Percentiles rank a stretch among this genome's conserved stretches.
Evolutionary conservation across 371 early-diverging fungal genomes (phyloP).

Genomic region (Massospora cicadina): DNA sequence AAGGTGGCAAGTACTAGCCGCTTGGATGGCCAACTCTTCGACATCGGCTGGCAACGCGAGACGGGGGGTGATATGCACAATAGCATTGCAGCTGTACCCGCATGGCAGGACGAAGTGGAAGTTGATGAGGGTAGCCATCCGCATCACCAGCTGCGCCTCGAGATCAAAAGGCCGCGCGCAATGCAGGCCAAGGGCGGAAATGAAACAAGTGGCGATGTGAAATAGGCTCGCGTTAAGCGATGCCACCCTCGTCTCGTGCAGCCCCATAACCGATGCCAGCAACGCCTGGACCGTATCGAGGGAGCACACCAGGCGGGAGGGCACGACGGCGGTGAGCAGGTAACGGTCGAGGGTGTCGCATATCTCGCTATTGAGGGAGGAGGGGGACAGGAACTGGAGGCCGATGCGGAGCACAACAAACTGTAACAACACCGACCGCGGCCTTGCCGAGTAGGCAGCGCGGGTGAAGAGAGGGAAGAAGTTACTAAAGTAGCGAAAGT

Average conservation of each 20-base stretch:
- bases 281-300: neutral
- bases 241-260: neutral
- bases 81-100: neutral
- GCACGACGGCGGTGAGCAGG: neutral
- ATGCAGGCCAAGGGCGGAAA: neutral
- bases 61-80: neutral
- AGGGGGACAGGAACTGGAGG: neutral
- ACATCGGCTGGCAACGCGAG: neutral
- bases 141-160: neutral
- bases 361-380: neutral
- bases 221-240: neutral
- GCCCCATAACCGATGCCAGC: neutral
- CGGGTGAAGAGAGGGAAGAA: conserved; percentile 1
- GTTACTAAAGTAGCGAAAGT: neutral
- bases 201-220: neutral
- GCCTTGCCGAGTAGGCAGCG: neutral
- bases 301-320: neutral
- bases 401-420: neutral
- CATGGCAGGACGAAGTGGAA: neutral
- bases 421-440: neutral
- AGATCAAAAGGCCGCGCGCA: neutral
- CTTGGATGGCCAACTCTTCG: neutral
- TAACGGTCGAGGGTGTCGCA: neutral
- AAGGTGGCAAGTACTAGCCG: neutral
- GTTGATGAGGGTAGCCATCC: neutral